Conservation (phyloP, 2,329 filamentous ascomycete species). For the Stagonosporopsis chrysanthemi region DNA sequence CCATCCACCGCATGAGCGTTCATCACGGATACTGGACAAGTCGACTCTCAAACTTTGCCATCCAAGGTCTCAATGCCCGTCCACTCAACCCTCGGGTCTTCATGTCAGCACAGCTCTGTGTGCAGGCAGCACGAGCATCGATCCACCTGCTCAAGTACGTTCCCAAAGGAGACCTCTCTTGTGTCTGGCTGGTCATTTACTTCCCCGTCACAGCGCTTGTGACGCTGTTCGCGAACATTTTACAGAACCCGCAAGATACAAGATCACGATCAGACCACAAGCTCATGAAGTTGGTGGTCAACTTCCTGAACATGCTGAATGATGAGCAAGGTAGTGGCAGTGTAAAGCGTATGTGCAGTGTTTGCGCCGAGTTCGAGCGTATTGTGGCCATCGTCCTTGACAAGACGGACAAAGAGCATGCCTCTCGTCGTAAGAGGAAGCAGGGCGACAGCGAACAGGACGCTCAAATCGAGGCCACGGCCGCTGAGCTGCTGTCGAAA, state of each 20-base stretch:
- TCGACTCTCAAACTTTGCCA: constrained; percentile 90
- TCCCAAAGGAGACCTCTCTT: constrained; percentile 91
- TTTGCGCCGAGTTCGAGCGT: constrained; percentile 95
- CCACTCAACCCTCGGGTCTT: constrained; percentile 94
- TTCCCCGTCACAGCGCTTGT: constrained; percentile 96
- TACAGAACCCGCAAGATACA: constrained; percentile 92
- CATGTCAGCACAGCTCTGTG: constrained; percentile 89
- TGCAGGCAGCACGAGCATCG: constrained; percentile 88
- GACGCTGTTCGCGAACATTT: constrained; percentile 92
- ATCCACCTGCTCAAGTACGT: constrained; percentile 96
- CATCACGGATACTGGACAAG: constrained; percentile 99
- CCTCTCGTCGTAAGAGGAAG: constrained; percentile 85
- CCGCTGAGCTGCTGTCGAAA: constrained; percentile 45
- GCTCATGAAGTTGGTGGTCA: constrained; percentile 91
- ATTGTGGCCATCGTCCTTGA: constrained; percentile 92
- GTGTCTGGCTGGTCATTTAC: constrained; percentile 96
- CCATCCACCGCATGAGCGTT: constrained; percentile 97
- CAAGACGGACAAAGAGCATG: constrained; percentile 85
- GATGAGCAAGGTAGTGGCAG: constrained; percentile 88
- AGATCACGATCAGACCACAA: constrained; percentile 87
- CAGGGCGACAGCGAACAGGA: constrained; percentile 62
- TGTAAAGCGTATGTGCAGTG: constrained; percentile 89
- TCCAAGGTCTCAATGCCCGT: constrained; percentile 88
- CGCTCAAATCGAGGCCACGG: constrained; percentile 48
- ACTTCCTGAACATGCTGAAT: constrained; percentile 87